These are phyloP conservation scores for Sugiyamaella pinicola DNA, from an alignment of 1,139 yeast species.

Conservation along the genomic window DNA sequence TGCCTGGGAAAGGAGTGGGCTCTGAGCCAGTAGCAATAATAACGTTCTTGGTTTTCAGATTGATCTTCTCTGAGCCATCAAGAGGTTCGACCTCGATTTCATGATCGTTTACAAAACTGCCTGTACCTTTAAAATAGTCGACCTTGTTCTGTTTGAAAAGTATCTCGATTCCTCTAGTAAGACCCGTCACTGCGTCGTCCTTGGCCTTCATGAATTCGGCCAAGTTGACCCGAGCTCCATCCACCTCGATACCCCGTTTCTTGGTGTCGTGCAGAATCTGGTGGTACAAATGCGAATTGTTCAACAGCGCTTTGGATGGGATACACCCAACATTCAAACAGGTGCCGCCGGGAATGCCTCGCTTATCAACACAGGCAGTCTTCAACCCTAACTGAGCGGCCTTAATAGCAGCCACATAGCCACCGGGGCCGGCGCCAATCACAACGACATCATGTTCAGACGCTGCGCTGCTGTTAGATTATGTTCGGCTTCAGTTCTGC, in stretches of 20 bases:
- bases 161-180: slow-evolving; percentile 93
- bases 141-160: slow-evolving; percentile 95
- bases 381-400: slow-evolving; percentile 95
- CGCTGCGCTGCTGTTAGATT: not conserved
- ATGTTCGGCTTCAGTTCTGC: not conserved
- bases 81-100: slow-evolving; percentile 78
- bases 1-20: slow-evolving; percentile 98
- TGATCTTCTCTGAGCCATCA: slow-evolving; percentile 75
- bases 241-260: slow-evolving; percentile 85
- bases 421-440: slow-evolving; percentile 99
- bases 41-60: slow-evolving; percentile 77
- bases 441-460: slow-evolving; percentile 83
- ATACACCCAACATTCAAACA: slow-evolving; percentile 98
- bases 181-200: slow-evolving; percentile 82
- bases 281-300: slow-evolving; percentile 93
- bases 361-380: slow-evolving; percentile 95
- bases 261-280: slow-evolving; percentile 83
- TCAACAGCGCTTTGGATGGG: slow-evolving; percentile 93
- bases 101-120: slow-evolving; percentile 82
- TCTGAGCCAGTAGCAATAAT: slow-evolving; percentile 99
- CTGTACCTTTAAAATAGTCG: slow-evolving; percentile 90
- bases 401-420: slow-evolving; percentile 93
- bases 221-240: slow-evolving; percentile 69
- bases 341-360: slow-evolving; percentile 97
- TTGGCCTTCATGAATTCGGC: slow-evolving; percentile 86